phyloP scores from a whole-genome alignment of 345 rosid genomes.

The Garcia nutans region DNA sequence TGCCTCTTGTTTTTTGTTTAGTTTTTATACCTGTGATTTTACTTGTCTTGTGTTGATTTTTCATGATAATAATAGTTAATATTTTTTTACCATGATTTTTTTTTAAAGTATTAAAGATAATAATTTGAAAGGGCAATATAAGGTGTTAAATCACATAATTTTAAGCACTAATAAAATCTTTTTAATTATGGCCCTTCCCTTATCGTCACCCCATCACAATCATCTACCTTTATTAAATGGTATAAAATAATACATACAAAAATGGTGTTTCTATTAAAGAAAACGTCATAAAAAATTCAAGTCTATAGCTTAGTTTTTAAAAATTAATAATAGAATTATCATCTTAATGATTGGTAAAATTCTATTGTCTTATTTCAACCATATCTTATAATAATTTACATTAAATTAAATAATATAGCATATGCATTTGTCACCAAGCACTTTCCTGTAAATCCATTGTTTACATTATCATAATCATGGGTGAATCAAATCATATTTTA shows the following conservation, averaged over 20 bases:
- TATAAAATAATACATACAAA: too few species aligned
- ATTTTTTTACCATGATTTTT: too few species aligned
- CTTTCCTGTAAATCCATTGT: not conserved
- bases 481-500: not conserved
- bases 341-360: constrained; percentile 9
- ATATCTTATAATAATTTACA: not conserved
- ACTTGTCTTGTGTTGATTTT: too few species aligned
- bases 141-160: too few species aligned
- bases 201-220: too few species aligned
- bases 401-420: not conserved
- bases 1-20: too few species aligned
- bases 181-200: too few species aligned
- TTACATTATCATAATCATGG: not conserved
- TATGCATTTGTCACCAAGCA: not conserved
- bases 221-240: not conserved
- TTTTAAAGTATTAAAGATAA: too few species aligned
- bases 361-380: not conserved
- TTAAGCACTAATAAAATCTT: too few species aligned
- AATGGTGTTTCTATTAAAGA: not conserved
- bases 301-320: not conserved
- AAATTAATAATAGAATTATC: not conserved
- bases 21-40: too few species aligned
- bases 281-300: not conserved
- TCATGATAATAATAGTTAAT: too few species aligned
- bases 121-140: too few species aligned